phyloP scores from a whole-genome alignment of 1,139 yeast species.

The Diutina sp. region DNA sequence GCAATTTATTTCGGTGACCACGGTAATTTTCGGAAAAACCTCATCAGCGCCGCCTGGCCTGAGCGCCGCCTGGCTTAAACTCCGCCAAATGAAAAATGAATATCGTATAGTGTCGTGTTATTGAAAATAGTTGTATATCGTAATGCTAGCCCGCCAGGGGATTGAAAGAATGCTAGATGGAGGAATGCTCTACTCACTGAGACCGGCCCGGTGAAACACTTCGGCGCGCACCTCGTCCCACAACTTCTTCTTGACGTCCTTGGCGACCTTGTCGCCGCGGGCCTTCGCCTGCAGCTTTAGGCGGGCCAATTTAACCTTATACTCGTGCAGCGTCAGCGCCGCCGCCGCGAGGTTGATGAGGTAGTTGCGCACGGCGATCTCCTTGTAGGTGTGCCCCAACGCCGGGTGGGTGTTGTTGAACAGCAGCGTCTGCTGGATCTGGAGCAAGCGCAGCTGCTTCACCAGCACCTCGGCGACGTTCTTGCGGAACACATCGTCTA shows the following conservation, averaged over 20 bases:
- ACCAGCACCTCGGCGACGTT: conserved; percentile 42
- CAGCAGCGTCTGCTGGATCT: conserved; percentile 17
- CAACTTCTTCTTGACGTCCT: conserved; percentile 28
- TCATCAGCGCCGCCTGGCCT: too few species aligned
- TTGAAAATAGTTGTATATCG: background rate
- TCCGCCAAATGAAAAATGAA: background rate
- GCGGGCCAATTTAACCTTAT: conserved; percentile 25
- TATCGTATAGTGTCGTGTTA: background rate
- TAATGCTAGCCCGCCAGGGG: background rate
- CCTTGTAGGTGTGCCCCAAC: conserved; percentile 27
- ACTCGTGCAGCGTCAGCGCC: conserved; percentile 41
- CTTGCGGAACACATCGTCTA: conserved; percentile 30
- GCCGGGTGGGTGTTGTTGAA: conserved; percentile 13
- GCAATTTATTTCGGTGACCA: too few species aligned
- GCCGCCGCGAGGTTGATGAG: conserved; percentile 41
- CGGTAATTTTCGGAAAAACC: too few species aligned
- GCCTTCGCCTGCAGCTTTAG: conserved; percentile 13
- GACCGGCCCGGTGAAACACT: conserved; percentile 35
- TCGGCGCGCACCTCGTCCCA: conserved; percentile 42
- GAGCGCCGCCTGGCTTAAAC: background rate
- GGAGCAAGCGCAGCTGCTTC: conserved; percentile 33
- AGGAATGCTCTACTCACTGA: conserved; percentile 13
- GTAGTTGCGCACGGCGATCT: conserved; percentile 36
- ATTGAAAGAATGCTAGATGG: background rate
- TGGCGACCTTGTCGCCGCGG: conserved; percentile 22